Base-by-base conservation (phyloP, 257 asterid species). In the Lycium ferocissimum region DNA sequence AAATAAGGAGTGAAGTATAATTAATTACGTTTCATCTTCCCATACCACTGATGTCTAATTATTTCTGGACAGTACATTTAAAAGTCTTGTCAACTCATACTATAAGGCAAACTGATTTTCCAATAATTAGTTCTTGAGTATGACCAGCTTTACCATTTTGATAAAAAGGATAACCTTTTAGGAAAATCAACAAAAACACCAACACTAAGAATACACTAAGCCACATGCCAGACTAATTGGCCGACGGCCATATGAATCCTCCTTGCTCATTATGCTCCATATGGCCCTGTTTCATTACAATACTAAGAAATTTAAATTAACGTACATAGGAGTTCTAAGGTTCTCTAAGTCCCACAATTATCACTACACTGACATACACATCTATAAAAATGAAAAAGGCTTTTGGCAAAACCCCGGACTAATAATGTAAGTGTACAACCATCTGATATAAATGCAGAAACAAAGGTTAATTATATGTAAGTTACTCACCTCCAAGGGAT, bases 401-500 rank as follows among this genome's bases (percentile, higher is more conserved):
- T 76, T 6, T 45, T 51, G 63, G 2, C 11, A 38, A 22, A 26
- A 76, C 63, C 63, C 26, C 8, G 17, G 43, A 51, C 20, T 5
- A 72, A n/a, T 20, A 76, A 76, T 51, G 63, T 26, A 76, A 51
- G 82, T 26, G 47, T 3, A 22, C 26, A 75, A 75, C 81, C 81
- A 2, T 49, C 40, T 22, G 1, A 49, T 1, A 65, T 38, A 49
- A 75, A 76, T 51, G 63, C 62, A 51, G 26, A 58, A 26, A 51
- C 14, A 51, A 76, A 51, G 14, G 20, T 14, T 14, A 26, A 7
- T 3, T 72, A 13, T 51, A 51, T 22, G 47, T 6, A 76, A 51
- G 82, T 51, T 66, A 4, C 43, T 86, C 90, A 97, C 99, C 97
- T 97, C 98, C 75, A 91, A 85, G 38, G 97, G 93, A 91, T 94